These are phyloP conservation scores for Globisporangium canariense DNA, from an alignment of 352 stramenopile species.

Conservation along the genomic window DNA sequence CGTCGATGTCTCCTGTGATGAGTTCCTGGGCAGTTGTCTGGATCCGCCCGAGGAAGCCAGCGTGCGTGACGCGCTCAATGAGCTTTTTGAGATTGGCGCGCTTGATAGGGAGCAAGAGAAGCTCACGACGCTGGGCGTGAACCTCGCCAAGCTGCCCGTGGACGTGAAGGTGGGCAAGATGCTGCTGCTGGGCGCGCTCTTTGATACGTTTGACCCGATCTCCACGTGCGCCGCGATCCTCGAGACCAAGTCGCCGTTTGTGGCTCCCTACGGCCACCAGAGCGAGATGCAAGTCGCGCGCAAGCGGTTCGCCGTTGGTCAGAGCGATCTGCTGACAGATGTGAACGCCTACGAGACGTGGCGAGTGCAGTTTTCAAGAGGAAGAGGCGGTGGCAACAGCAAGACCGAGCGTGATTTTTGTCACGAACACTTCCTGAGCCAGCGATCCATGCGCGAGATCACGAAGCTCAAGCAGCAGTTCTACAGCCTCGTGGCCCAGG, in stretches of 20 bases:
- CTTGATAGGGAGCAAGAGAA: conserved; percentile 53
- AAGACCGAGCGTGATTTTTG: conserved; percentile 66
- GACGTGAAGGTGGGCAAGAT: conserved; percentile 97
- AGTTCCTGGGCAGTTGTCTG: conserved; percentile 90
- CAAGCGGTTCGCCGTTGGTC: conserved; percentile 49
- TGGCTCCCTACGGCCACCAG: conserved; percentile 67
- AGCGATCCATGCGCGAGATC: conserved; percentile 53
- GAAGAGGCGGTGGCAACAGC: conserved; percentile 16
- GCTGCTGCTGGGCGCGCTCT: conserved; percentile 93
- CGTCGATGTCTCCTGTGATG: conserved; percentile 53
- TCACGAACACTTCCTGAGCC: conserved; percentile 59
- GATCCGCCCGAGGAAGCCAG: conserved; percentile 88
- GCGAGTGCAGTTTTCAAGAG: conserved; percentile 24
- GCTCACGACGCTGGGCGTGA: conserved; percentile 92
- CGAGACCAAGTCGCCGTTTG: conserved; percentile 82
- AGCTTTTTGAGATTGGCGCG: conserved; percentile 89
- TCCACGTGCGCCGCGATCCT: conserved; percentile 71
- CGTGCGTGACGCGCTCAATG: conserved; percentile 88
- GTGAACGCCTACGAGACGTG: conserved; percentile 75
- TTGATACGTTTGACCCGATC: conserved; percentile 81
- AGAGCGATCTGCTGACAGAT: conserved; percentile 76
- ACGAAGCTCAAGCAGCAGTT: conserved; percentile 80
- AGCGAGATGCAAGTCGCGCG: conserved; percentile 63
- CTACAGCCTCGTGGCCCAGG: conserved; percentile 48
- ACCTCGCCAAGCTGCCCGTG: conserved; percentile 94